Conservation (phyloP, 768 basidiomycete genomes). For the Termitomyces sp. region DNA sequence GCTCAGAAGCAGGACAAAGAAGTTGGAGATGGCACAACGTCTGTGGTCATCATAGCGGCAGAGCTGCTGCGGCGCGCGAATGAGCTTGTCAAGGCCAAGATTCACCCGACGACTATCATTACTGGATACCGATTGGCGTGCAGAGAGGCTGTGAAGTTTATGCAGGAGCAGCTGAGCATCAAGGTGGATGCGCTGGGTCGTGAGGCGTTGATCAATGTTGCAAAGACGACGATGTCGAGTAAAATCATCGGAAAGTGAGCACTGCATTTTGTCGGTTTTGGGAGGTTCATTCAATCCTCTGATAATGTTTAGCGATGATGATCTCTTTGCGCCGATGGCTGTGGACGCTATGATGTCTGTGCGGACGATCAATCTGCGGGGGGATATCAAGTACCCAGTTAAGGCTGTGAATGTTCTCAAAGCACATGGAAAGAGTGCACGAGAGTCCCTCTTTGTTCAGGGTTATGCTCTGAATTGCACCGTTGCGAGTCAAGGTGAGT, state of each 20-base stretch:
- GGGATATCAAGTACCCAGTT: slow-evolving; percentile 98
- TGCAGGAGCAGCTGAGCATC: slow-evolving; percentile 95
- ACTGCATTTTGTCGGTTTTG: neutral
- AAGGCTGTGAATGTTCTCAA: slow-evolving; percentile 99
- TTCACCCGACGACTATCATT: slow-evolving; percentile 99
- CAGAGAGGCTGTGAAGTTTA: slow-evolving; percentile 94
- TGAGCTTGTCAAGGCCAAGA: slow-evolving; percentile 96
- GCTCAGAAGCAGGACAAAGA: slow-evolving; percentile 99
- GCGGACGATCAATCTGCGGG: slow-evolving; percentile 88
- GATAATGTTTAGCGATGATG: slow-evolving; percentile 71
- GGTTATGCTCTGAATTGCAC: slow-evolving; percentile 99
- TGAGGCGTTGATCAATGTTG: slow-evolving; percentile 91
- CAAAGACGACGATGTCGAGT: slow-evolving; percentile 98
- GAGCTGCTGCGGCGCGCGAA: slow-evolving; percentile 95
- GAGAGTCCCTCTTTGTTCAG: slow-evolving; percentile 91
- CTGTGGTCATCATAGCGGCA: slow-evolving; percentile 97
- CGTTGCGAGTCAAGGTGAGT: slow-evolving; percentile 93
- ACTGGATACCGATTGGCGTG: slow-evolving; percentile 97
- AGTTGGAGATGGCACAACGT: slow-evolving; percentile 98
- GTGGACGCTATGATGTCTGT: slow-evolving; percentile 99
- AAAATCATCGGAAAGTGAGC: slow-evolving; percentile 96
- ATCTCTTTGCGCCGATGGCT: slow-evolving; percentile 97
- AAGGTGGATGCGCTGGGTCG: slow-evolving; percentile 91
- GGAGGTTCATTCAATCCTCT: neutral
- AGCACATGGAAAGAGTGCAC: slow-evolving; percentile 93